These are phyloP conservation scores for Perilla frutescens DNA, from an alignment of 257 asterid species.

Conservation along the genomic window DNA sequence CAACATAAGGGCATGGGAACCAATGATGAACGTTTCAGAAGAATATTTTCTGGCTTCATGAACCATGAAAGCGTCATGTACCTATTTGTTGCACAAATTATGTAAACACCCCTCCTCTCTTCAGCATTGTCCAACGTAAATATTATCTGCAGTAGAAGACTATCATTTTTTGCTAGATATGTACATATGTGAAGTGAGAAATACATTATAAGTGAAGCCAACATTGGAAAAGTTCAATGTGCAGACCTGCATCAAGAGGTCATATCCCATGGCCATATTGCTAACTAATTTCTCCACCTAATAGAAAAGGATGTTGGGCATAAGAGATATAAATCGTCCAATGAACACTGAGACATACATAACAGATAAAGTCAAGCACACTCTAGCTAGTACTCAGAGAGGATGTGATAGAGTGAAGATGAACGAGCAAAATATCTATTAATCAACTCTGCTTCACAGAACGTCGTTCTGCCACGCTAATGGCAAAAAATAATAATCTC, in stretches of 20 bases:
- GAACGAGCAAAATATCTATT: too few relatives aligned
- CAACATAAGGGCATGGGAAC: slow-evolving; percentile 10
- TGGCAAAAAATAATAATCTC: too few relatives aligned
- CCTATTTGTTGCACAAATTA: slow-evolving; percentile 94
- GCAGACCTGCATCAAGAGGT: background rate
- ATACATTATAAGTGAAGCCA: slow-evolving; percentile 2
- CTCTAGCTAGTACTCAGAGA: too few relatives aligned
- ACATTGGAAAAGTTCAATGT: background rate
- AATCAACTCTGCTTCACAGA: too few relatives aligned
- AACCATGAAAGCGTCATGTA: slow-evolving; percentile 15
- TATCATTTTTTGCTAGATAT: background rate
- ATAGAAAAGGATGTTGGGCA: background rate
- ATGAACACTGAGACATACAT: too few relatives aligned
- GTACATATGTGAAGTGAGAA: background rate
- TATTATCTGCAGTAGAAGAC: slow-evolving; percentile 57
- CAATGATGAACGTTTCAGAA: slow-evolving; percentile 4
- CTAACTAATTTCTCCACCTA: too few relatives aligned
- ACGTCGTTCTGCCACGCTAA: too few relatives aligned
- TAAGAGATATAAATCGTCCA: too few relatives aligned
- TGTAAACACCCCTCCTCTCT: slow-evolving; percentile 64
- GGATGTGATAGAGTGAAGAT: too few relatives aligned
- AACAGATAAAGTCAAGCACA: too few relatives aligned
- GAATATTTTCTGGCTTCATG: background rate
- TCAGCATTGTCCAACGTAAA: slow-evolving; percentile 77
- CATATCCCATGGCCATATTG: too few relatives aligned